A percentile compares a stretch with the other conserved stretches of the same genome.
These are phyloP conservation scores for Hymenoscyphus infarciens DNA, from an alignment of 2,329 filamentous ascomycete genomes.

Conservation along the genomic window DNA sequence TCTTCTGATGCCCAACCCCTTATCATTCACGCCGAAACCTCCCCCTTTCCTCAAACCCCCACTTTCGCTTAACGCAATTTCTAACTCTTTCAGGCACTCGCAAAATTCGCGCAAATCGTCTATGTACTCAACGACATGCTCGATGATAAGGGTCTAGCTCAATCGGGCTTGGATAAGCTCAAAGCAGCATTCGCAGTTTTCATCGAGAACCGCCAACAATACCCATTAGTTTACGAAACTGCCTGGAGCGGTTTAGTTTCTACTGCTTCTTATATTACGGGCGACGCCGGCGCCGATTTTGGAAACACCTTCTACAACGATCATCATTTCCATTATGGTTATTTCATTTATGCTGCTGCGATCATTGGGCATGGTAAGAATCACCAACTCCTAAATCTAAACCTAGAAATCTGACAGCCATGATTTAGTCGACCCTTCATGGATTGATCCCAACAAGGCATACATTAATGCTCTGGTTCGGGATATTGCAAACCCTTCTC, in stretches of 20 bases:
- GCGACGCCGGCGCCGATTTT: constrained; percentile 72
- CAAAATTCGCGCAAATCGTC: constrained; percentile 70
- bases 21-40: not conserved
- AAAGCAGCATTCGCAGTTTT: constrained; percentile 66
- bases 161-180: constrained; percentile 56
- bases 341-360: constrained; percentile 84
- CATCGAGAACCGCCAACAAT: constrained; percentile 63
- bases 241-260: constrained; percentile 82
- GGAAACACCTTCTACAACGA: constrained; percentile 65
- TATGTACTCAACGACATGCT: constrained; percentile 63
- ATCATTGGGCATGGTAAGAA: constrained; percentile 61
- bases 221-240: constrained; percentile 60
- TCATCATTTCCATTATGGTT: constrained; percentile 55
- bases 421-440: constrained; percentile 59
- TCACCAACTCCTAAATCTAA: not conserved
- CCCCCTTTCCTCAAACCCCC: not conserved
- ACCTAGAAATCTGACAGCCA: not conserved
- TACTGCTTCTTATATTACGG: constrained; percentile 66
- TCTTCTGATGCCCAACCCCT: not conserved
- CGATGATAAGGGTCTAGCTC: constrained; percentile 53
- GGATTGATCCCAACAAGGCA: constrained; percentile 69
- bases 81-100: constrained; percentile 49
- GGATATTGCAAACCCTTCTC: constrained; percentile 74
- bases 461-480: constrained; percentile 83
- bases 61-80: constrained; percentile 20